These are phyloP conservation scores for Allium cepa DNA, from an alignment of 106 monocot genomes.

Conservation along the genomic window DNA sequence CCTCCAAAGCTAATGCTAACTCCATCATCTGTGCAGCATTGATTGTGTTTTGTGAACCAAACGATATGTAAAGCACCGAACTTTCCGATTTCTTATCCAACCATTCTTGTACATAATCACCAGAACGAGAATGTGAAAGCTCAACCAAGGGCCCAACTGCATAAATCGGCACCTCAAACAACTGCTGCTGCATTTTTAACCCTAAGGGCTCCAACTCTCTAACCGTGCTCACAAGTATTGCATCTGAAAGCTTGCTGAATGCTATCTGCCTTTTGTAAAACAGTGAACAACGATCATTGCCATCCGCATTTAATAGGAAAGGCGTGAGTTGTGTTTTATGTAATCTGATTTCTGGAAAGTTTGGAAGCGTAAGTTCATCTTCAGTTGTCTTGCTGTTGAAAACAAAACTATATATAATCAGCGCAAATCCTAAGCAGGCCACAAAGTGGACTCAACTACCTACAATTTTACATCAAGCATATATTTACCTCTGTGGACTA, in stretches of 20 bases:
- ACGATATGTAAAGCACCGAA: constrained; percentile 39
- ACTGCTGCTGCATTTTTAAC: constrained; percentile 1
- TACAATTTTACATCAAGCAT: neutral
- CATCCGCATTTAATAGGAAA: neutral
- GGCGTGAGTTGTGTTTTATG: neutral
- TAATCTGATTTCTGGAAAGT: constrained; percentile 10
- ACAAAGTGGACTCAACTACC: too few species aligned
- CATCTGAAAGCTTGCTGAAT: neutral
- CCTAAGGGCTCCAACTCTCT: constrained; percentile 25
- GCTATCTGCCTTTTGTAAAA: constrained; percentile 8
- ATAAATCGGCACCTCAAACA: neutral
- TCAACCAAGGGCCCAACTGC: constrained; percentile 12
- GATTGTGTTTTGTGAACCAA: constrained; percentile 35
- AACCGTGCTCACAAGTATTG: constrained; percentile 17
- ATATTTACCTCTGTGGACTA: neutral
- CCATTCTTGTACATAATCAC: constrained; percentile 7
- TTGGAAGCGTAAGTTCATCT: constrained; percentile 5
- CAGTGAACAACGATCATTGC: neutral
- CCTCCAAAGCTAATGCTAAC: constrained; percentile 29
- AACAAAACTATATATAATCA: too few species aligned
- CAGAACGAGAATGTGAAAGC: neutral
- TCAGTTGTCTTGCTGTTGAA: neutral
- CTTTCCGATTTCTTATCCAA: neutral
- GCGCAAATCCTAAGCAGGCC: too few species aligned
- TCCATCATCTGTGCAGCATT: constrained; percentile 23